These are phyloP conservation scores for Psidium friedrichsthalianum DNA, from an alignment of 345 rosid genomes.

Conservation along the genomic window DNA sequence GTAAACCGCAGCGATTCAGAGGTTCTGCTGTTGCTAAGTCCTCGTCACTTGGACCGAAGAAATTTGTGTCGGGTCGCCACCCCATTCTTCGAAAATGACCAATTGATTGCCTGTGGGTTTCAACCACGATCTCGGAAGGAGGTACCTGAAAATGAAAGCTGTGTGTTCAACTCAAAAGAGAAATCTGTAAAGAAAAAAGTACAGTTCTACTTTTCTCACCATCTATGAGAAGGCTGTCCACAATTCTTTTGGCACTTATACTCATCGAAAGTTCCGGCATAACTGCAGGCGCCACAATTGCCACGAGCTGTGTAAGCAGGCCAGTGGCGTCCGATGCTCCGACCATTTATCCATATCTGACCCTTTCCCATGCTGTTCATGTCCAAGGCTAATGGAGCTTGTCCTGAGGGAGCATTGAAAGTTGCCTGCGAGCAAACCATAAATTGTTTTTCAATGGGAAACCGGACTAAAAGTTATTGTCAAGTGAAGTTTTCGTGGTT, in stretches of 20 bases:
- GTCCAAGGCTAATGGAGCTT: slow-evolving; percentile 73
- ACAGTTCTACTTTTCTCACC: slow-evolving; percentile 21
- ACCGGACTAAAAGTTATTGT: too few species aligned
- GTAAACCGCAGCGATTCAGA: not conserved
- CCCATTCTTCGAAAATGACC: slow-evolving; percentile 28
- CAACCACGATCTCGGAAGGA: slow-evolving; percentile 83
- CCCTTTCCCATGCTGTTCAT: slow-evolving; percentile 82
- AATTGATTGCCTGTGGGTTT: slow-evolving; percentile 48
- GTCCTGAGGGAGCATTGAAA: slow-evolving; percentile 50
- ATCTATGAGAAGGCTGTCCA: slow-evolving; percentile 77
- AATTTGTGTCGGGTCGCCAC: slow-evolving; percentile 72
- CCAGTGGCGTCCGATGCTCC: slow-evolving; percentile 82
- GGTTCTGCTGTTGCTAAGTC: not conserved
- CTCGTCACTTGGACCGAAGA: slow-evolving; percentile 41
- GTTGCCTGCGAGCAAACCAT: slow-evolving; percentile 33
- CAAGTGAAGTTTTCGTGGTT: not conserved
- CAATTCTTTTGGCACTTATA: slow-evolving; percentile 50
- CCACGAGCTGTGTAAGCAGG: slow-evolving; percentile 61
- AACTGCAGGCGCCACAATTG: slow-evolving; percentile 53
- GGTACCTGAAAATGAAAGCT: slow-evolving; percentile 46
- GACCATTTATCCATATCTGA: slow-evolving; percentile 77
- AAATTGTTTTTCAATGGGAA: not conserved
- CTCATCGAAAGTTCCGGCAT: slow-evolving; percentile 41
- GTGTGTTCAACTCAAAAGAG: not conserved
- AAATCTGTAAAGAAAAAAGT: not conserved